Evolutionary conservation across 495 filamentous ascomycete genomes (phyloP).

Genomic region (Aspergillus asperescens): DNA sequence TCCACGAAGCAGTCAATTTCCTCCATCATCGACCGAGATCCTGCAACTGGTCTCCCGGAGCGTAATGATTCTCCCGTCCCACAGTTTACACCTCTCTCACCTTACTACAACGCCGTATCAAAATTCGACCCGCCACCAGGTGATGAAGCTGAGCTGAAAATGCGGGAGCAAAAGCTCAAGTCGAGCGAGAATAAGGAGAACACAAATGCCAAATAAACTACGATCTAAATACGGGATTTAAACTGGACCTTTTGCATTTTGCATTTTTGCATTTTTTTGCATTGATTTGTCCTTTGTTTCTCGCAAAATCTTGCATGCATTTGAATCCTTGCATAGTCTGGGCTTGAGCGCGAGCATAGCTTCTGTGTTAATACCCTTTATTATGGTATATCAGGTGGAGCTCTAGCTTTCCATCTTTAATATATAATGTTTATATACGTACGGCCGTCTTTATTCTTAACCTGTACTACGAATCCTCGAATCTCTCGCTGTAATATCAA

Average conservation of each 20-base stretch:
- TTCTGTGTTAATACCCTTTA: conserved; percentile 25
- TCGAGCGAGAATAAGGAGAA: conserved; percentile 27
- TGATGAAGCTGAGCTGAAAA: conserved; percentile 28
- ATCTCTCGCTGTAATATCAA: no score
- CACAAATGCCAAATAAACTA: conserved; percentile 14
- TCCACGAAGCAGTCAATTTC: conserved; percentile 44
- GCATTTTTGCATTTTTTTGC: conserved; percentile 8
- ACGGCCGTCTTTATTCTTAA: not conserved
- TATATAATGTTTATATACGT: conserved; percentile 21
- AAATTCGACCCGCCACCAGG: conserved; percentile 23
- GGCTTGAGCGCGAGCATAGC: conserved; percentile 4
- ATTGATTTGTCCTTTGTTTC: not conserved
- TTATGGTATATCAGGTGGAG: conserved; percentile 20
- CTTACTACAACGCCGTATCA: conserved; percentile 13
- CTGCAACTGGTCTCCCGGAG: conserved; percentile 27
- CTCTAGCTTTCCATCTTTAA: conserved; percentile 15
- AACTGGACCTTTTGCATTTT: no score
- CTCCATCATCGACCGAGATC: conserved; percentile 42
- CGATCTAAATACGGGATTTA: not conserved
- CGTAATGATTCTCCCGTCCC: conserved; percentile 19
- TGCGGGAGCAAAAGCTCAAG: conserved; percentile 23
- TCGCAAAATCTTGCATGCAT: conserved; percentile 8
- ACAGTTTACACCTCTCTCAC: conserved; percentile 11
- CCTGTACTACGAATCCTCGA: not conserved
- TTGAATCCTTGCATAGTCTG: conserved; percentile 16